Conservation (phyloP, 495 filamentous ascomycete genomes). For the Penicillium samsonianum region DNA sequence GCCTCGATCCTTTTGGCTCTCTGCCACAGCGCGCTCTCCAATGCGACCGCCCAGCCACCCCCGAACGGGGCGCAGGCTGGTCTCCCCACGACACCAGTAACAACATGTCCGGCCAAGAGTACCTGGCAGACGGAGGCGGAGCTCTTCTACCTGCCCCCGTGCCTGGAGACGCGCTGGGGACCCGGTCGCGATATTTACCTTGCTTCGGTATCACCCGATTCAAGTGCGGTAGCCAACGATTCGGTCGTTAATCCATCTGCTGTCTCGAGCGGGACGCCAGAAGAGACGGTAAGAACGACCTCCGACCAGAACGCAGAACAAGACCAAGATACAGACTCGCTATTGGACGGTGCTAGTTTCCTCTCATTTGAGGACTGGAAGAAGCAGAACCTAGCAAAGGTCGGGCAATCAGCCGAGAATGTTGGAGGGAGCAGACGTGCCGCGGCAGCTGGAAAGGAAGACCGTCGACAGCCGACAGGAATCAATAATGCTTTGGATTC, state of each 20-base stretch:
- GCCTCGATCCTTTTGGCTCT: slow-evolving; percentile 14
- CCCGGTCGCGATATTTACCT: slow-evolving; percentile 1
- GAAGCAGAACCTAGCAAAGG: slow-evolving; percentile 84
- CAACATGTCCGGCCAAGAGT: slow-evolving; percentile 20
- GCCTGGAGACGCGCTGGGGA: slow-evolving; percentile 22
- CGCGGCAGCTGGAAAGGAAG: slow-evolving; percentile 42
- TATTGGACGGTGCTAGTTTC: slow-evolving; percentile 81
- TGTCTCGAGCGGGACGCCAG: slow-evolving; percentile 4
- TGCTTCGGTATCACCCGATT: neutral
- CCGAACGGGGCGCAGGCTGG: slow-evolving; percentile 4
- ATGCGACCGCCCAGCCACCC: slow-evolving; percentile 12
- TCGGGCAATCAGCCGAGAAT: slow-evolving; percentile 78
- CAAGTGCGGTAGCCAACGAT: slow-evolving; percentile 8
- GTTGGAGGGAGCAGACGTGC: slow-evolving; percentile 51
- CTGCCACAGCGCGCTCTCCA: slow-evolving; percentile 8
- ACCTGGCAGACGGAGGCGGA: slow-evolving; percentile 24
- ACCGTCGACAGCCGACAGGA: slow-evolving; percentile 49
- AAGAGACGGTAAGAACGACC: slow-evolving; percentile 9
- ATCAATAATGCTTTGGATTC: slow-evolving; percentile 69
- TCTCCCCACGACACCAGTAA: slow-evolving; percentile 1
- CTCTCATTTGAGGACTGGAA: slow-evolving; percentile 99
- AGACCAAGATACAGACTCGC: slow-evolving; percentile 63
- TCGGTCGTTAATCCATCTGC: slow-evolving; percentile 1
- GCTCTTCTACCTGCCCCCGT: slow-evolving; percentile 20
- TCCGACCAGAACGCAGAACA: slow-evolving; percentile 24